Conservation (phyloP, 1,284 basidiomycete species). For the Cutaneotrichosporon cavernicola region DNA sequence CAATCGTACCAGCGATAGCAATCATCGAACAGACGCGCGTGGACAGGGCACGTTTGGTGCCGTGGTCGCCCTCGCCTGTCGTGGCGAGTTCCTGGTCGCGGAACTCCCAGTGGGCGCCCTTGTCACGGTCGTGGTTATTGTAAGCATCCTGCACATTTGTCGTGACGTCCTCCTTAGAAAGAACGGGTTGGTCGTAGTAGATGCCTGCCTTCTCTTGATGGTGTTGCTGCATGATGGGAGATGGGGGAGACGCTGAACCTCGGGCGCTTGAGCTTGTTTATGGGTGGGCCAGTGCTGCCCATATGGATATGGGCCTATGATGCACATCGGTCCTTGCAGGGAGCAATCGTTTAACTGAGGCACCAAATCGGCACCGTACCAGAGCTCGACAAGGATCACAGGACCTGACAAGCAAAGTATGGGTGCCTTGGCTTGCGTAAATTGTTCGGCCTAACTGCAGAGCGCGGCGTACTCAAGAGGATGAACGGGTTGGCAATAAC, state of each 20-base stretch:
- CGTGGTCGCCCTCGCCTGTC: constrained; percentile 19
- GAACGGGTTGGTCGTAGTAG: neutral
- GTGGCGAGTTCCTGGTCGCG: constrained; percentile 12
- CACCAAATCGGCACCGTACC: too few relatives aligned
- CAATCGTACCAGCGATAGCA: constrained; percentile 52
- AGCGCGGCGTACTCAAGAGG: too few relatives aligned
- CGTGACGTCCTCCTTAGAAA: neutral
- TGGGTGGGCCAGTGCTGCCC: neutral
- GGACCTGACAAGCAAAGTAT: too few relatives aligned
- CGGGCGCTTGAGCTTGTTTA: neutral
- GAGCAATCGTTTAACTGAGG: too few relatives aligned
- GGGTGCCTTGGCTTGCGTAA: too few relatives aligned
- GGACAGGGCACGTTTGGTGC: constrained; percentile 23
- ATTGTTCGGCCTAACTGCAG: too few relatives aligned
- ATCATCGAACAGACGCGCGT: constrained; percentile 16
- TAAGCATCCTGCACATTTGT: too few relatives aligned
- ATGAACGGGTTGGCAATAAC: too few relatives aligned
- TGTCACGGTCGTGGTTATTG: neutral
- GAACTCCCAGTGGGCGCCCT: neutral
- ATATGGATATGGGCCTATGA: neutral
- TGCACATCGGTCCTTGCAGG: too few relatives aligned
- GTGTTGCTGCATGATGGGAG: neutral
- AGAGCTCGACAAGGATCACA: too few relatives aligned
- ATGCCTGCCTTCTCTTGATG: neutral
- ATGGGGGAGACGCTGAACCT: neutral